Evolutionary conservation across 2,329 filamentous ascomycete genomes (phyloP).

Genomic region (Aspergillus intermedius): DNA sequence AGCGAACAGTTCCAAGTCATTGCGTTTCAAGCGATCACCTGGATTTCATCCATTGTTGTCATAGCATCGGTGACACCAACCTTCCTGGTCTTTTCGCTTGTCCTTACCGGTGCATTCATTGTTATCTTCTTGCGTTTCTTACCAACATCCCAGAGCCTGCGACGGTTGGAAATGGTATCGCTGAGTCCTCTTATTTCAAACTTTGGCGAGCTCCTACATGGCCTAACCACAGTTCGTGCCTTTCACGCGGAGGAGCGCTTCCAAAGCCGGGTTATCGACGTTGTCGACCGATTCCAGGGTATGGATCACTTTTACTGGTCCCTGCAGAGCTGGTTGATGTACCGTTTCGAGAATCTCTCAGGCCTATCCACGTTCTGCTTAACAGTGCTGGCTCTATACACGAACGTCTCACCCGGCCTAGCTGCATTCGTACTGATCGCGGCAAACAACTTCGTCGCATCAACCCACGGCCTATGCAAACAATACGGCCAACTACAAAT

Average conservation of each 20-base stretch:
- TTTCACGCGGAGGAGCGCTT: constrained; percentile 74
- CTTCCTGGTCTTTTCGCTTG: constrained; percentile 66
- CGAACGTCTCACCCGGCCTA: constrained; percentile 67
- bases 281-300: constrained; percentile 83
- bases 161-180: constrained; percentile 82
- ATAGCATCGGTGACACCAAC: constrained; percentile 72
- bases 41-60: constrained; percentile 65
- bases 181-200: constrained; percentile 85
- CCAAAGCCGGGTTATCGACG: constrained; percentile 69
- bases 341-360: constrained; percentile 67
- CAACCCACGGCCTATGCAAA: constrained; percentile 68
- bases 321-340: constrained; percentile 76
- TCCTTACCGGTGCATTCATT: constrained; percentile 63
- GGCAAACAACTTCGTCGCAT: constrained; percentile 56
- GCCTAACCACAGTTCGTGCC: constrained; percentile 77
- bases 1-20: constrained; percentile 66
- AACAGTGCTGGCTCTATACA: constrained; percentile 67
- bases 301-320: constrained; percentile 97
- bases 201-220: constrained; percentile 80
- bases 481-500: constrained; percentile 81
- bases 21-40: constrained; percentile 63
- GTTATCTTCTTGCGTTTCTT: constrained; percentile 70
- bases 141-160: constrained; percentile 73
- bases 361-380: constrained; percentile 67
- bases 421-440: constrained; percentile 78